Evolutionary conservation across 139 green algal species (phyloP).

Genomic region (Chlamydomonas applanata): DNA sequence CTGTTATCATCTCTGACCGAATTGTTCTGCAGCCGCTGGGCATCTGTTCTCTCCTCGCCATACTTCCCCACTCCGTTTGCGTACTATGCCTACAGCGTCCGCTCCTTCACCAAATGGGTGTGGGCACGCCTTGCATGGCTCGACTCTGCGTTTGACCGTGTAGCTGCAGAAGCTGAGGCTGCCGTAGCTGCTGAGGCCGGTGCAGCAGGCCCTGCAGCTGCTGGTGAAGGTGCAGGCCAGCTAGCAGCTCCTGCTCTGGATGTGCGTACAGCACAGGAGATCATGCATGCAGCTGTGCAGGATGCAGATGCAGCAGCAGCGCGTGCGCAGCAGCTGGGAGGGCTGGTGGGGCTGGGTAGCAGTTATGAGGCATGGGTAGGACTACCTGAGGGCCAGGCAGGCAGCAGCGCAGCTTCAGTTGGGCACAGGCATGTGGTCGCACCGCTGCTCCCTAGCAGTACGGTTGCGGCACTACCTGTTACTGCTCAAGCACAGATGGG

Average conservation of each 20-base stretch:
- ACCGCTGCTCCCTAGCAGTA: too few relatives aligned
- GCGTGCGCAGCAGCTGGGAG: background rate
- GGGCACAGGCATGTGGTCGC: too few relatives aligned
- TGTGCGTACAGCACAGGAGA: background rate
- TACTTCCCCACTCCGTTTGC: background rate
- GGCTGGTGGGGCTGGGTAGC: too few relatives aligned
- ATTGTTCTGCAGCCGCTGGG: background rate
- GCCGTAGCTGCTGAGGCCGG: background rate
- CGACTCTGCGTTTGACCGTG: background rate
- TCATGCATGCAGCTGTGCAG: constrained; percentile 7
- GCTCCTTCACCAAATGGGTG: constrained; percentile 1
- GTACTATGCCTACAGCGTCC: constrained; percentile 2
- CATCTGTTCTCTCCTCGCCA: background rate
- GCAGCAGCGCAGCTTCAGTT: too few relatives aligned
- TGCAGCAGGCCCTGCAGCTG: background rate
- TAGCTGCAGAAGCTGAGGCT: background rate
- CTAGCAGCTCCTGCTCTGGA: background rate
- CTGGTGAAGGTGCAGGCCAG: background rate
- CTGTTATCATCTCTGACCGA: too few relatives aligned
- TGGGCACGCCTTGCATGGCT: background rate
- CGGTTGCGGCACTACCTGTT: too few relatives aligned
- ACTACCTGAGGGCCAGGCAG: too few relatives aligned
- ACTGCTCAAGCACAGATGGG: too few relatives aligned
- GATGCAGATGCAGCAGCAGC: background rate
- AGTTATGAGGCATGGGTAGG: too few relatives aligned